These are phyloP conservation scores for Colletotrichum nymphaeae DNA, from an alignment of 2,329 filamentous ascomycete species.

Conservation along the genomic window DNA sequence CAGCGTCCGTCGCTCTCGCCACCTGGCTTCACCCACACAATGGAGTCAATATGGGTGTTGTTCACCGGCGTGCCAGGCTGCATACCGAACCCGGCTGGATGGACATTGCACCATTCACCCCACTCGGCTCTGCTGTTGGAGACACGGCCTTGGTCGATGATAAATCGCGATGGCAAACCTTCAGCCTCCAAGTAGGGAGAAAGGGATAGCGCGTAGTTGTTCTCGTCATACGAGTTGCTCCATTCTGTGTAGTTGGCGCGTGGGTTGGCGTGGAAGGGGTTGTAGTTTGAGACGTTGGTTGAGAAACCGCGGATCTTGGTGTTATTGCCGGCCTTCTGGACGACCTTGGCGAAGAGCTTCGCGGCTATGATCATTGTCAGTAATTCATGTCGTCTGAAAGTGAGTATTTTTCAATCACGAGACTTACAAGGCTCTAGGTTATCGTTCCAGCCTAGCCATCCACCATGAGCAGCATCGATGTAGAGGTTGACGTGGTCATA, in stretches of 20 bases:
- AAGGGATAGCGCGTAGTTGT: conserved; percentile 52
- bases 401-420: no score
- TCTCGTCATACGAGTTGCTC: conserved; percentile 53
- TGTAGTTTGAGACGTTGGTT: conserved; percentile 59
- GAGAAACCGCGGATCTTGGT: conserved; percentile 52
- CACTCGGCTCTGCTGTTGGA: conserved; percentile 50
- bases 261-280: conserved; percentile 48
- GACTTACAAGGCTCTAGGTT: conserved; percentile 49
- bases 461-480: conserved; percentile 55
- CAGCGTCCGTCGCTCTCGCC: conserved; percentile 57
- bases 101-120: conserved; percentile 58
- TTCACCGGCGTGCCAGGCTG: conserved; percentile 48
- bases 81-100: conserved; percentile 52
- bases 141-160: conserved; percentile 57
- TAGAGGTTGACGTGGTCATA: conserved; percentile 51
- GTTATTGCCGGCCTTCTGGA: conserved; percentile 46
- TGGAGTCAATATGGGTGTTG: conserved; percentile 51
- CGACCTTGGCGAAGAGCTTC: conserved; percentile 52
- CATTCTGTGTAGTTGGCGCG: conserved; percentile 55
- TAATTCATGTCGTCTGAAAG: no score
- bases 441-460: conserved; percentile 55
- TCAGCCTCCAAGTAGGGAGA: conserved; percentile 49
- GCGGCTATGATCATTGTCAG: conserved; percentile 45
- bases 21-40: conserved; percentile 59
- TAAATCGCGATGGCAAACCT: conserved; percentile 55